Evolutionary conservation across 768 basidiomycete genomes (phyloP).

Genomic region (Leccinum uliginosum): DNA sequence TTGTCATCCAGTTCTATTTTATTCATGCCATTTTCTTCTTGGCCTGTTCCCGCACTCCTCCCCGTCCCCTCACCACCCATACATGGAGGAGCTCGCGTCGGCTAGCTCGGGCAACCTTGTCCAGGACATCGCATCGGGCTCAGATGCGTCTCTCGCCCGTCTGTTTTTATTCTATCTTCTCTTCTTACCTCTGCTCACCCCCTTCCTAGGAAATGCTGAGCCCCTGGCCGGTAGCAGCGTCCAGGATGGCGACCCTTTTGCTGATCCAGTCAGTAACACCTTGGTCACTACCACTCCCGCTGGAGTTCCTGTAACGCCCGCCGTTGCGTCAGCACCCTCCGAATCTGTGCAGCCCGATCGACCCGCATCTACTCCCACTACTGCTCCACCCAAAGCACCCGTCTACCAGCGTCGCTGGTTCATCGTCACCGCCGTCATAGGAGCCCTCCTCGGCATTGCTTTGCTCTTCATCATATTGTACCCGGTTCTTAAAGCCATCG

Average conservation of each 20-base stretch:
- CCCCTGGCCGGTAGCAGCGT: slow-evolving; percentile 2
- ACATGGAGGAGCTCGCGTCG: slow-evolving; percentile 1
- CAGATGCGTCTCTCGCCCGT: slow-evolving; percentile 18
- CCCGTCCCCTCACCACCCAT: not conserved
- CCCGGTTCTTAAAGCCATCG: slow-evolving; percentile 63
- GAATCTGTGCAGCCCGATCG: not conserved
- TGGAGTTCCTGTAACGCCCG: not conserved
- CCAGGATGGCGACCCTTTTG: slow-evolving; percentile 1
- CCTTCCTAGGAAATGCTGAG: slow-evolving; percentile 8
- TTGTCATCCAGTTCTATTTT: not conserved
- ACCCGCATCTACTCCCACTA: not conserved
- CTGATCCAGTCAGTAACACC: slow-evolving; percentile 10
- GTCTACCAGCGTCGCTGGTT: slow-evolving; percentile 64
- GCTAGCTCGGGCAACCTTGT: not conserved
- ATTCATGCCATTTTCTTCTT: not conserved
- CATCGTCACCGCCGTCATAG: slow-evolving; percentile 52
- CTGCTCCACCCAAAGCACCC: slow-evolving; percentile 28
- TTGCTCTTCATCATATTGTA: slow-evolving; percentile 65
- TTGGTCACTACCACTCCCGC: slow-evolving; percentile 7
- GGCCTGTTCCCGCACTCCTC: not conserved
- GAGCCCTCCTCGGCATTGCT: slow-evolving; percentile 51
- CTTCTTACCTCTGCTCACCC: not conserved
- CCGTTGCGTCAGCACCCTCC: not conserved
- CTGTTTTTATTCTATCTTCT: not conserved
- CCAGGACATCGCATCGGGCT: slow-evolving; percentile 1